These are phyloP conservation scores for Globisporangium alternatum DNA, from an alignment of 352 stramenopile genomes.

Conservation along the genomic window DNA sequence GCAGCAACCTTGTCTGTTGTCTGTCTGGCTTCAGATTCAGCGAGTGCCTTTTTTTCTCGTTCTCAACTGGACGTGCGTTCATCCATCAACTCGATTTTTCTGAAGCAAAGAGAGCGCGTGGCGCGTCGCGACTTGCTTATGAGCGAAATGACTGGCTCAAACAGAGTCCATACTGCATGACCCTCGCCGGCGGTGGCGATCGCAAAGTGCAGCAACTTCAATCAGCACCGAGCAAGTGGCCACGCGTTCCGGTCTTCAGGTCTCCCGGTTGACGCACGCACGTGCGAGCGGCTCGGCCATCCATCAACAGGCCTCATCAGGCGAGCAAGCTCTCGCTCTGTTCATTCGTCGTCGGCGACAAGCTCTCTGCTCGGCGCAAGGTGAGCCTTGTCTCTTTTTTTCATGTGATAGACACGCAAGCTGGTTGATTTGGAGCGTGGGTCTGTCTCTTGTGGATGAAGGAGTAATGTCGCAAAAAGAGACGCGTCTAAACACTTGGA, in stretches of 20 bases:
- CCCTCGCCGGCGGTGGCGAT: no score
- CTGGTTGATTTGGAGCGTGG: neutral
- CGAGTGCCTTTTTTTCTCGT: neutral
- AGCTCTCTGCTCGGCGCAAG: neutral
- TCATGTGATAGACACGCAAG: neutral
- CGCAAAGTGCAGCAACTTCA: neutral
- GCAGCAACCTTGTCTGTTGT: neutral
- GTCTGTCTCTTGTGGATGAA: slow-evolving; percentile 9
- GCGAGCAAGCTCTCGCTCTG: neutral
- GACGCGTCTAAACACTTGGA: slow-evolving; percentile 4
- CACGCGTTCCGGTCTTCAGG: neutral
- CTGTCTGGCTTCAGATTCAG: neutral
- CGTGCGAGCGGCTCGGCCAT: neutral
- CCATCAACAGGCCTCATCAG: neutral
- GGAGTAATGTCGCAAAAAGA: neutral
- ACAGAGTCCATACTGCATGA: no score
- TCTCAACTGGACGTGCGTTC: no score
- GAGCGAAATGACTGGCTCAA: neutral
- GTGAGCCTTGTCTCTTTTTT: slow-evolving; percentile 11
- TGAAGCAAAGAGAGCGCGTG: neutral
- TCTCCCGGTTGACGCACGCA: neutral
- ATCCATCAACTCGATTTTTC: neutral
- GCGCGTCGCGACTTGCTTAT: no score
- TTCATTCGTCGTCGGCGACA: neutral
- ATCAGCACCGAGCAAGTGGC: neutral